A percentile compares a stretch with the other conserved stretches of the same genome.
These are phyloP conservation scores for Lactifluus pinguis DNA, from an alignment of 768 basidiomycete genomes.

Conservation along the genomic window DNA sequence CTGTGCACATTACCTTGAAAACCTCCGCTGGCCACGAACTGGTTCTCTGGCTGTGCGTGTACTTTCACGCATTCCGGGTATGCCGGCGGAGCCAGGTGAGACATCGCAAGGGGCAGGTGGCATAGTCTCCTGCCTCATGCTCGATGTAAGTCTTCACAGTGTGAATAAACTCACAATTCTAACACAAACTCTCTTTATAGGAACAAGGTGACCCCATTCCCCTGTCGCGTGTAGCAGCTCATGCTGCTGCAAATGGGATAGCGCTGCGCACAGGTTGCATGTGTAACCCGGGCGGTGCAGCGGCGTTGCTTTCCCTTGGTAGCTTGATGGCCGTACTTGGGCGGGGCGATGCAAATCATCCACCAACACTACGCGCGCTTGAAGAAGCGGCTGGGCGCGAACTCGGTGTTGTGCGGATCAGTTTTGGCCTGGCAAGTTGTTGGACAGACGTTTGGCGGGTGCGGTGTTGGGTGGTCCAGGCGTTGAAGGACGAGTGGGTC, in stretches of 20 bases:
- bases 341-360: slow-evolving; percentile 39
- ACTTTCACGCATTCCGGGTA: slow-evolving; percentile 48
- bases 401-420: slow-evolving; percentile 67
- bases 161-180: background rate
- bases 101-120: slow-evolving; percentile 14
- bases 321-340: slow-evolving; percentile 54
- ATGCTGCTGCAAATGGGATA: slow-evolving; percentile 46
- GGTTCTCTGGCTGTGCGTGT: slow-evolving; percentile 57
- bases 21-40: slow-evolving; percentile 47
- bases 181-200: background rate
- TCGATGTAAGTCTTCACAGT: slow-evolving; percentile 1
- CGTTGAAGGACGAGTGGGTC: slow-evolving; percentile 6
- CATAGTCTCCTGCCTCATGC: slow-evolving; percentile 11
- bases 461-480: slow-evolving; percentile 22
- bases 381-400: slow-evolving; percentile 54
- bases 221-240: slow-evolving; percentile 43
- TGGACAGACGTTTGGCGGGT: slow-evolving; percentile 56
- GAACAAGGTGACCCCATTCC: slow-evolving; percentile 21
- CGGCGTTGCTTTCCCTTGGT: slow-evolving; percentile 58
- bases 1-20: slow-evolving; percentile 45
- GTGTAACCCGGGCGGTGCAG: slow-evolving; percentile 81
- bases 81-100: slow-evolving; percentile 5
- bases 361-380: slow-evolving; percentile 39
- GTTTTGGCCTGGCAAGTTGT: slow-evolving; percentile 70
- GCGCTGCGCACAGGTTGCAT: slow-evolving; percentile 80